Evolutionary conservation across 345 rosid species (phyloP), one percentile per base, ranked within the genome.

Genomic region (Gossypioides kirkii): DNA sequence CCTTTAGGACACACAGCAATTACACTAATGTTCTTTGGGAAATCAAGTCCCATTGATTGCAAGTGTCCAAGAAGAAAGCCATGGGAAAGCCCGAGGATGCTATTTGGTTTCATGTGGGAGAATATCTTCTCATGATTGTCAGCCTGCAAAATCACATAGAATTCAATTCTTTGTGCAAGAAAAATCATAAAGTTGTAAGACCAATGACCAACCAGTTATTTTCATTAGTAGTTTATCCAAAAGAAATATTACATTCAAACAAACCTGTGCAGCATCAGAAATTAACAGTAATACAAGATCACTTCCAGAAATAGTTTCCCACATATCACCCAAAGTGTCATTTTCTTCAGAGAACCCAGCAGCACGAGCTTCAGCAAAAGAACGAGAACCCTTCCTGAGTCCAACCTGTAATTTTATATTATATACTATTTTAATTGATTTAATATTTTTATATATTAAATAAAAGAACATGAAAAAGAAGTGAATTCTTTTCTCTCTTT

Each of bases 231-330:
- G 38, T 59, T 59, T 59, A 59, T 2, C 36, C 13, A 36, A 18
- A 73, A 61, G 49, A 32, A 62, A 36, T 7, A 26, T 32, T 32
- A 32, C 13, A 74, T 73, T 66, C 0, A 16, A 74, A 75, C 66
- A 74, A 60, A 91, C 98, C 89, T 91, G 97, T 56, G 98, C 96
- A 75, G 97, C 91, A 86, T 94, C 94, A 66, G 98, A 94, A 74
- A 94, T 91, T 86, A 94, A 78, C 41, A 94, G 82, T 78, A 94
- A 71, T 16, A 94, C 91, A 70, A 91, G 98, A 82, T 91, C 98
- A 61, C 98, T 94, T 69, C 90, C 89, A 20, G 96, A 82, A 79
- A 94, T 64, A 38, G 97, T 94, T 80, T 94, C 97, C 86, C 86
- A 91, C 53, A 91, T 94, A 73, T 91, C 97, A 64, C 98, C 97